Conservation (phyloP, 352 stramenopile genomes). For the Pythium rhizo-oryzae region DNA sequence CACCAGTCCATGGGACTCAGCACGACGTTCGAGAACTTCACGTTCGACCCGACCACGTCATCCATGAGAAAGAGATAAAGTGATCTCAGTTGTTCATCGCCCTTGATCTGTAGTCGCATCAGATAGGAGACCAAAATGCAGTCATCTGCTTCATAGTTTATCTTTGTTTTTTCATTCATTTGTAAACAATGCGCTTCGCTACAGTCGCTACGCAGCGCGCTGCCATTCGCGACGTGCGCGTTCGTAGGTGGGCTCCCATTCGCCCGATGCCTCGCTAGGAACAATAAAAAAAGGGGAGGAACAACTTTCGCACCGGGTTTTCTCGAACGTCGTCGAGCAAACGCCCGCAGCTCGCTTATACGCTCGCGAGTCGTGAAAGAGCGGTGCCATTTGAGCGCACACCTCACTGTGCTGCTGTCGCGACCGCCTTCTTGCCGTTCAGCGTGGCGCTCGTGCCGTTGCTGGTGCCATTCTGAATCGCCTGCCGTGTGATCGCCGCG, state of each 20-base stretch:
- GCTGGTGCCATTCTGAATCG: constrained; percentile 11
- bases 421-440: constrained; percentile 20
- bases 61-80: constrained; percentile 2
- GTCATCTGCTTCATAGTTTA: not conserved
- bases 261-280: constrained; percentile 1
- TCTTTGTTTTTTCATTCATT: not conserved
- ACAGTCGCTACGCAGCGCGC: not conserved
- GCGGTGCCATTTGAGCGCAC: not conserved
- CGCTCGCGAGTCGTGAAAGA: not conserved
- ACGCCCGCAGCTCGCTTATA: not conserved
- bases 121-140: not conserved
- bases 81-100: not conserved
- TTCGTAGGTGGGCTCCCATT: constrained; percentile 2
- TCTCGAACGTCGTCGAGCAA: not conserved
- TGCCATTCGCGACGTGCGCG: no score
- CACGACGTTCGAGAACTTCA: constrained; percentile 73
- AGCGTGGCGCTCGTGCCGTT: constrained; percentile 18
- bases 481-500: constrained; percentile 17
- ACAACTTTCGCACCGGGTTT: not conserved
- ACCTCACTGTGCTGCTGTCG: constrained; percentile 12
- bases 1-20: constrained; percentile 64
- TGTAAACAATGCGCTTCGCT: not conserved
- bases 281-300: not conserved
- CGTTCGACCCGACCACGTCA: constrained; percentile 68
- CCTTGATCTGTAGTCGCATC: not conserved